Base-by-base conservation (phyloP, 345 rosid species). In the Pistacia integerrima region DNA sequence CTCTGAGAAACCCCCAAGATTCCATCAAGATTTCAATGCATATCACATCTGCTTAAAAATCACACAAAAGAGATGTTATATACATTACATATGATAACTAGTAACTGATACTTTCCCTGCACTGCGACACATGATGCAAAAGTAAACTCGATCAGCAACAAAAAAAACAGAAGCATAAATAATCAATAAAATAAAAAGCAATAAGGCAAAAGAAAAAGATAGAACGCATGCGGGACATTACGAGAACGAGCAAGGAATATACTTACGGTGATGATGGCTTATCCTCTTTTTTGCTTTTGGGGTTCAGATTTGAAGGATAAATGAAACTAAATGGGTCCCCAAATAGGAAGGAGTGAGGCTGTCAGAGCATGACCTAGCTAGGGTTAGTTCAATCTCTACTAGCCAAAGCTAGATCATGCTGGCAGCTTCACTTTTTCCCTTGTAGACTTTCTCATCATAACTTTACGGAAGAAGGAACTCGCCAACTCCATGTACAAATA, bases 371-470 rank as follows among this genome's bases (percentile, higher is more conserved):
- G 97, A 92, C 91, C 94, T 92, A 88, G 76, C 89, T 78, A 79
- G 76, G 88, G 88, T 84, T 88, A 87, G 78, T 48, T 20, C 20
- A 13, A 3, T 25, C 49, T 48, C 46, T 68, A 1, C 82, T 65
- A 87, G 83, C 93, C 89, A 62, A 52, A 87, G 89, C 79, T 88
- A 92, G 94, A 92, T 92, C 97, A 92, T 90, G 97, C 97, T 92
- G 94, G 94, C 94, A 92, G 94, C 94, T 90, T 92, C 97, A 92
- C 97, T 83, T 82, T 71, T 92, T 92, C 97, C 97, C 74, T 79
- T 70, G 87, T 57, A 84, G 83, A 84, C 88, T 77, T 51, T 55
- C 56, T 66, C 68, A 11, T 8, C 13, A 8, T 3, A 41, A 18
- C 18, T 13, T 14, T 11, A 13, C 9, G 5, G 17, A 36, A 10